Evolutionary conservation across 331 rosid species (phyloP).

Genomic region (Cucumis variabilis): DNA sequence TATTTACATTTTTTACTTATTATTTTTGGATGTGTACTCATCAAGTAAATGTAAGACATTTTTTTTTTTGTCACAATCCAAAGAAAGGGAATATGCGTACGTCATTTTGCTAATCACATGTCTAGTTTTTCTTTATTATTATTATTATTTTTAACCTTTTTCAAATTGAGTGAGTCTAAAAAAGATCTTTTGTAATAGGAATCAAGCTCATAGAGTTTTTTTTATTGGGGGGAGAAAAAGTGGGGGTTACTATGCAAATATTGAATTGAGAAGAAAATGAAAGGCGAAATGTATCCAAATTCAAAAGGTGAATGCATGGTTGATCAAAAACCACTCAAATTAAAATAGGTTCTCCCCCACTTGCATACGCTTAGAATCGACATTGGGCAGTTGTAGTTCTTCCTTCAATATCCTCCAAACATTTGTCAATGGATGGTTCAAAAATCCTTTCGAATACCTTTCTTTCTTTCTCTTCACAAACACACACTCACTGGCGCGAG

Average conservation of each 20-base stretch:
- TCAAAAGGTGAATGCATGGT: not conserved
- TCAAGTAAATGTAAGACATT: too few relatives aligned
- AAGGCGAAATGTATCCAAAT: not conserved
- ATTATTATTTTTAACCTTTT: too few relatives aligned
- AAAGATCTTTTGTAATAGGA: not conserved
- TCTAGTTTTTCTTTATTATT: too few relatives aligned
- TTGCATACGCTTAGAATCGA: slow-evolving; percentile 14
- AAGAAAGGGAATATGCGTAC: too few relatives aligned
- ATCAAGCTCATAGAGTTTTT: not conserved
- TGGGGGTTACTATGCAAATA: not conserved
- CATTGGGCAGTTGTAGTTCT: not conserved
- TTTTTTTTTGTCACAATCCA: too few relatives aligned
- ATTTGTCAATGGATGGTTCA: not conserved
- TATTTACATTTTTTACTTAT: too few relatives aligned
- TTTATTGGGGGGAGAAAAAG: not conserved
- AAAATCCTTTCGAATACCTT: not conserved
- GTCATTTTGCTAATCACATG: too few relatives aligned
- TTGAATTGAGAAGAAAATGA: not conserved
- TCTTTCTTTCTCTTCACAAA: not conserved
- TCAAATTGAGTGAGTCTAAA: not conserved
- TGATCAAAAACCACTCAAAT: slow-evolving; percentile 12
- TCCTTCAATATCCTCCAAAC: slow-evolving; percentile 28
- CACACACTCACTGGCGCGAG: not conserved
- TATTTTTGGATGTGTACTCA: too few relatives aligned
- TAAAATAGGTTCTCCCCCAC: not conserved